Evolutionary conservation across 257 asterid genomes (phyloP).

Genomic region (Solanum clarkiae): DNA sequence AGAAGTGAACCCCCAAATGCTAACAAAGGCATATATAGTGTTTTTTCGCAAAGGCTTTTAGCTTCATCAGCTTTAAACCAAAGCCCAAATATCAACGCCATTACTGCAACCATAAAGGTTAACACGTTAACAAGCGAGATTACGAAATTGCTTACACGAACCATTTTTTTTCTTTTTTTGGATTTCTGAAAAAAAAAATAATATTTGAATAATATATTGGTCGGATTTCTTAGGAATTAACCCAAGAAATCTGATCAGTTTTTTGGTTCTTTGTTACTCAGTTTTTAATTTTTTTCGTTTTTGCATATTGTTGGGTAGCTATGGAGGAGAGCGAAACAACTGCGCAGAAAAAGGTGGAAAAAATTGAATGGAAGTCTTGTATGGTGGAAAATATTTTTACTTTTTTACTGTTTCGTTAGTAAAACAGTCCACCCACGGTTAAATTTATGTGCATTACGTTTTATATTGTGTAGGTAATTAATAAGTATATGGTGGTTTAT

Average conservation of each 20-base stretch:
- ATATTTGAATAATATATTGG: neutral
- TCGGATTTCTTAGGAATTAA: neutral
- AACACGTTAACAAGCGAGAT: constrained; percentile 32
- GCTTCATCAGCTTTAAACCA: constrained; percentile 19
- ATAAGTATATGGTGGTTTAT: neutral
- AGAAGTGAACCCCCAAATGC: constrained; percentile 29
- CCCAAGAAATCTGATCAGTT: neutral
- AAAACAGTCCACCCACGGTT: neutral
- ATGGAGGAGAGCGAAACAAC: neutral
- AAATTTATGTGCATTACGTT: neutral
- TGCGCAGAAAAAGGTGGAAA: neutral
- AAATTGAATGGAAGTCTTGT: neutral
- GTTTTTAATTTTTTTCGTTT: neutral
- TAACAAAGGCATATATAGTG: constrained; percentile 38
- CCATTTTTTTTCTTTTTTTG: neutral
- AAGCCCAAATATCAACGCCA: constrained; percentile 30
- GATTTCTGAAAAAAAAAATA: too few species aligned
- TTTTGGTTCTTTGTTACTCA: neutral
- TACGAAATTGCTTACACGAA: constrained; percentile 48
- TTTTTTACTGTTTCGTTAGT: neutral
- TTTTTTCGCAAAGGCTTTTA: constrained; percentile 31
- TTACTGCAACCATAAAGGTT: constrained; percentile 21
- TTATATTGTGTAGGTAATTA: neutral
- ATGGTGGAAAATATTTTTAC: neutral
- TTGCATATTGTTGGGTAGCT: neutral